These are phyloP conservation scores for Beauveria rudraprayagi DNA, from an alignment of 2,329 filamentous ascomycete genomes.

Conservation along the genomic window DNA sequence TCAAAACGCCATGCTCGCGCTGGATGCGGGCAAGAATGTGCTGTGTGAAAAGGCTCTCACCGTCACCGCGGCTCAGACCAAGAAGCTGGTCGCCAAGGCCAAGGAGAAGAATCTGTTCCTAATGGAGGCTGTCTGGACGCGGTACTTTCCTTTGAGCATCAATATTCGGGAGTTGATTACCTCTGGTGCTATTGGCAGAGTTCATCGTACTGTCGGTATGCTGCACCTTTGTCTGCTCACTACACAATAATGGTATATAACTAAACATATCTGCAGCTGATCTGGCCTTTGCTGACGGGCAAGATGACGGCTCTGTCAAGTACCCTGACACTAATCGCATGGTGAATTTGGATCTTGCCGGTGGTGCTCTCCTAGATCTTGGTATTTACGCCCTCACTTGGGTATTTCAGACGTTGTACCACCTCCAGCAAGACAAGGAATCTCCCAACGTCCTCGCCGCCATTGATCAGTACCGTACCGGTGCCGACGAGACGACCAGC, in stretches of 20 bases:
- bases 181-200: slow-evolving; percentile 47
- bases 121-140: slow-evolving; percentile 86
- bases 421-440: slow-evolving; percentile 65
- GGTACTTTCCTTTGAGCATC: slow-evolving; percentile 78
- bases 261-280: slow-evolving; percentile 35
- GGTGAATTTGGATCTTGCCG: slow-evolving; percentile 74
- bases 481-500: slow-evolving; percentile 70
- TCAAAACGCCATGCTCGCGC: slow-evolving; percentile 78
- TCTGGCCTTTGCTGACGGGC: slow-evolving; percentile 52
- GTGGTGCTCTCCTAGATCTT: slow-evolving; percentile 74
- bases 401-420: slow-evolving; percentile 85
- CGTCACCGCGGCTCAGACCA: slow-evolving; percentile 69
- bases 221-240: neutral
- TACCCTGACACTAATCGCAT: slow-evolving; percentile 62
- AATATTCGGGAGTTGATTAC: slow-evolving; percentile 59
- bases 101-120: slow-evolving; percentile 65
- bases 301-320: slow-evolving; percentile 46
- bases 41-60: slow-evolving; percentile 89
- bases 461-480: slow-evolving; percentile 65
- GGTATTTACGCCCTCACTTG: slow-evolving; percentile 86
- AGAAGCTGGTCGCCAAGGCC: slow-evolving; percentile 63
- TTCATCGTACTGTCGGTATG: slow-evolving; percentile 51
- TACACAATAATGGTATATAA: neutral
- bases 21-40: slow-evolving; percentile 79
- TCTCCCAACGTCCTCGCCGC: slow-evolving; percentile 59